Conservation (phyloP, 441 rosid genomes). For the Euphorbia schlechtendalii region DNA sequence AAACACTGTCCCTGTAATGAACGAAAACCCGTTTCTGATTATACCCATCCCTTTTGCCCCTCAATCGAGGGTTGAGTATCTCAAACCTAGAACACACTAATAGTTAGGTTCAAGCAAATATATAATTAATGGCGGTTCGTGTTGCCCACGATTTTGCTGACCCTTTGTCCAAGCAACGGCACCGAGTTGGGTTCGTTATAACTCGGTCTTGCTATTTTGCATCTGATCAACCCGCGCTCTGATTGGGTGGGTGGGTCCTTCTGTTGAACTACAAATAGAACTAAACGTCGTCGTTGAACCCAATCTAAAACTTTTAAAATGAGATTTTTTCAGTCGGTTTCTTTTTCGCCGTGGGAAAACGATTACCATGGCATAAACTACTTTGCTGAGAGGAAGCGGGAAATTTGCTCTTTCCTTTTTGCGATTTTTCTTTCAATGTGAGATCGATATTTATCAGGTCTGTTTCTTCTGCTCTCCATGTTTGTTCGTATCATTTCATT, state of each 20-base stretch:
- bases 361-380: too few species aligned
- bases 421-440: neutral
- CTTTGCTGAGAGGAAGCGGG: neutral
- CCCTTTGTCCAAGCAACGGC: constrained; percentile 1
- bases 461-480: neutral
- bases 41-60: constrained; percentile 37
- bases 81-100: neutral
- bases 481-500: neutral
- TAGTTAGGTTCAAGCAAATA: neutral
- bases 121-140: neutral
- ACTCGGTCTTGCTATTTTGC: too few species aligned
- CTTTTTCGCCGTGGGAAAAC: neutral
- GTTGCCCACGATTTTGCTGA: constrained; percentile 2
- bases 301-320: too few species aligned
- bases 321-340: neutral
- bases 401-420: neutral
- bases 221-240: neutral
- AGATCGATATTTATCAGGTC: neutral
- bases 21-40: constrained; percentile 40
- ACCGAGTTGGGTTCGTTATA: neutral
- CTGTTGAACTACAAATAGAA: too few species aligned
- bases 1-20: constrained; percentile 40
- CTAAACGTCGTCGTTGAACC: neutral
- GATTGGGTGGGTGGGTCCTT: neutral
- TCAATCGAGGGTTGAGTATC: too few species aligned